A percentile compares a stretch with the other conserved stretches of the same genome.
These are phyloP conservation scores for Aspergillus sparsus DNA, from an alignment of 495 filamentous ascomycete genomes.

Conservation along the genomic window DNA sequence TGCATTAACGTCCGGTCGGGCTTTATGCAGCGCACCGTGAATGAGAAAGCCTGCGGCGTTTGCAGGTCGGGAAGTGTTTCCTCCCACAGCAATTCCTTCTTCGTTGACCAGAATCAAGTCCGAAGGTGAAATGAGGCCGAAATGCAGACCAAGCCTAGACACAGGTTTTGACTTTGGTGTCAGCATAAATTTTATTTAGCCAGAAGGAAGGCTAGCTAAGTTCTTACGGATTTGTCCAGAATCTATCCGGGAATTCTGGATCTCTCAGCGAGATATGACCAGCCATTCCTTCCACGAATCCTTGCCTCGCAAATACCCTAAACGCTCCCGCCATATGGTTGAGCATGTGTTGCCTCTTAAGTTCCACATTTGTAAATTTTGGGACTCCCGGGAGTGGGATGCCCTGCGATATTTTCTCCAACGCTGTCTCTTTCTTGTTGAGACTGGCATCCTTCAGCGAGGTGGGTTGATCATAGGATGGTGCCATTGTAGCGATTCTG, in stretches of 20 bases:
- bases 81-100: slow-evolving; percentile 35
- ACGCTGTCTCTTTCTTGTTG: slow-evolving; percentile 11
- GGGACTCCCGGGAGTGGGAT: slow-evolving; percentile 20
- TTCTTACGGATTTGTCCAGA: slow-evolving; percentile 30
- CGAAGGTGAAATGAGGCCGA: slow-evolving; percentile 32
- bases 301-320: slow-evolving; percentile 32
- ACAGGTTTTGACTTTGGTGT: not conserved
- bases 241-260: slow-evolving; percentile 27
- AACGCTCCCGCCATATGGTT: slow-evolving; percentile 50
- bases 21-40: slow-evolving; percentile 33
- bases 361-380: slow-evolving; percentile 41
- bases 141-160: slow-evolving; percentile 28
- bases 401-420: slow-evolving; percentile 24
- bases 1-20: slow-evolving; percentile 32
- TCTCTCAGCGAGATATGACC: slow-evolving; percentile 40
- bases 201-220: not conserved
- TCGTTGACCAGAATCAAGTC: slow-evolving; percentile 33
- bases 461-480: slow-evolving; percentile 4
- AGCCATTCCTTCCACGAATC: slow-evolving; percentile 35
- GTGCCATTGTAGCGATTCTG: slow-evolving; percentile 1
- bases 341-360: slow-evolving; percentile 51
- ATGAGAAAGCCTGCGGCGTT: slow-evolving; percentile 63
- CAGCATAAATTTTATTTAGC: not conserved
- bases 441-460: not conserved
- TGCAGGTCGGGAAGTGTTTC: slow-evolving; percentile 33